Evolutionary conservation across 2,329 filamentous ascomycete genomes (phyloP).

Genomic region (Conoideocrella luteorostrata): DNA sequence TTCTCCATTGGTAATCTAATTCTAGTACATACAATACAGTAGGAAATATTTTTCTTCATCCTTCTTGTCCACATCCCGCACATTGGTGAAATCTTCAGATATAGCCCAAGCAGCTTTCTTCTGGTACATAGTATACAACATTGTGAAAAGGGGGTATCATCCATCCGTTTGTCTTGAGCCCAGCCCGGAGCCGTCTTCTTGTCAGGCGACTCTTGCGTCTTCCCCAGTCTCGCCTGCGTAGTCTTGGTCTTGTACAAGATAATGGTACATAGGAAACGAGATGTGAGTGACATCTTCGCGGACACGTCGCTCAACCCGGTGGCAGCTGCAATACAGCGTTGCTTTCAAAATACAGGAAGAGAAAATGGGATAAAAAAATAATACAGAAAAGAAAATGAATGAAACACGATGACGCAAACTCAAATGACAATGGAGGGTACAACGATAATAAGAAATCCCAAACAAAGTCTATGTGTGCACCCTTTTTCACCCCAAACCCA

Average conservation of each 20-base stretch:
- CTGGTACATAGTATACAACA: constrained; percentile 19
- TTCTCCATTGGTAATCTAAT: constrained; percentile 8
- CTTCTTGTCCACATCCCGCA: constrained; percentile 4
- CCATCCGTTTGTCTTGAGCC: constrained; percentile 23
- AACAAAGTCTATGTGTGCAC: constrained; percentile 1
- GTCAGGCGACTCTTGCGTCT: constrained; percentile 15
- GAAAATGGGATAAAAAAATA: constrained; percentile 8
- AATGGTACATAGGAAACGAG: constrained; percentile 14
- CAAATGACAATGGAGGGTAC: background rate
- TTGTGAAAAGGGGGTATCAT: constrained; percentile 23
- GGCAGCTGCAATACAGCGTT: background rate
- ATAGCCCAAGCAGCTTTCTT: constrained; percentile 3
- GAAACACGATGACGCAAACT: constrained; percentile 8
- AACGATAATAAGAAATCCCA: background rate
- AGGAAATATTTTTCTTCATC: background rate
- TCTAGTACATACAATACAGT: constrained; percentile 3
- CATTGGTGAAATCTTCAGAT: background rate
- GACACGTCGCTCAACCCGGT: constrained; percentile 2
- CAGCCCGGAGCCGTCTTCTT: constrained; percentile 21
- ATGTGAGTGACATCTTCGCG: background rate
- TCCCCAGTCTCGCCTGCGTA: constrained; percentile 13
- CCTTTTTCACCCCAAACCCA: background rate
- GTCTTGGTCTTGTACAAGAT: constrained; percentile 18
- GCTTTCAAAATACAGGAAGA: background rate
- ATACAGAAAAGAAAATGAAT: constrained; percentile 11